Base-by-base conservation (phyloP, 768 basidiomycete species). In the Amanita jacksonii region DNA sequence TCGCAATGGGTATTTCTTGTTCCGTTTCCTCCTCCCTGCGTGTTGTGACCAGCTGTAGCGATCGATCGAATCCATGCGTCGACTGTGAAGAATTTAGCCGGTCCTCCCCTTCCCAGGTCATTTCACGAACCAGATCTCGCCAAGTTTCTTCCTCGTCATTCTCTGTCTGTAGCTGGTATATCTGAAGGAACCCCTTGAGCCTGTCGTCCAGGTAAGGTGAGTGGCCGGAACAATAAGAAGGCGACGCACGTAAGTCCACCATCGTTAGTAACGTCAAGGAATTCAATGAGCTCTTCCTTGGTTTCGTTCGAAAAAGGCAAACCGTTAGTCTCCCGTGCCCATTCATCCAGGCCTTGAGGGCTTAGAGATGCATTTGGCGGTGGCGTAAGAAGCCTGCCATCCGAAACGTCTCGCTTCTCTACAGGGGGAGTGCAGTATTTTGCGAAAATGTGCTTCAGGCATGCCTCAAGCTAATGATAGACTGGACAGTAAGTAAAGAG, bases 131-230 rank as follows among this genome's bases (percentile, higher is more conserved):
- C 50, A 88, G 62, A 66, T 88, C 86, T 60, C 73, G 69, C 85
- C 83, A 89, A 6, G 86, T 90, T 62, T 90, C 84, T 57, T 79
- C 79, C 51, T 86, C 83, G 50, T 88, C 86, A 49, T 77, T 84
- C 52, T 85, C 82, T 1, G 84, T 86, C 58, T 90, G 87, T n/a
- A 88, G 62, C 53, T 85, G 81, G 54, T 88, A 89, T 43, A 89
- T 76, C 57, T 88, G 84, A 57, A 86, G 56, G 55, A 90, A 88
- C 1, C 86, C 85, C 56, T 81, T 80, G 56, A 85, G 77, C 13
- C 85, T 88, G 41, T 33, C n/a, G n/a, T 23, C 9, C 20, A 4
- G 15, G 28, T n/a, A 41, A 30, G 16, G 22, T 19, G 5, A 40
- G 40, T 32, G 22, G 35, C 10, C 38, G n/a, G n/a, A n/a, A n/a